Evolutionary conservation across 2,329 filamentous ascomycete genomes (phyloP), one percentile per base, ranked within the genome.

Genomic region (Colletotrichum chlorophyti): DNA sequence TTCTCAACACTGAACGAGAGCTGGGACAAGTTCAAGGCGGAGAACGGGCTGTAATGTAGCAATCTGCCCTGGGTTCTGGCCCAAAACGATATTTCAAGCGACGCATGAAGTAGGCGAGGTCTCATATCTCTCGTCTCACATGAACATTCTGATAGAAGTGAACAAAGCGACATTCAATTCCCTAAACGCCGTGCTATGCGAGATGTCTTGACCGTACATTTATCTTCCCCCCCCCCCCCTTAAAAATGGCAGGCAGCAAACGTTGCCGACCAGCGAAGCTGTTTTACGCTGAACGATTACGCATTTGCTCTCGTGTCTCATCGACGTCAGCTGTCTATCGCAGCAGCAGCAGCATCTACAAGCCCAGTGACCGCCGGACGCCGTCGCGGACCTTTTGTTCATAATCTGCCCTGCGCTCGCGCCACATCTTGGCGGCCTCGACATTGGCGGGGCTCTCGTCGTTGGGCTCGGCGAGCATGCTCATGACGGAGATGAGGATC

Each of bases 361-460:
- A 75, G 1, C 93, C 93, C 67, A 97, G 74, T 72, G 89, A 91
- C 69, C 85, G 85, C 69, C 90, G 83, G 35, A 97, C 93, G 63
- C 92, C 90, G 61, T 91, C 89, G 67, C 90, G 83, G 32, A 99
- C 95, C 74, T 88, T 88, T 70, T 85, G 83, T 77, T 97, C 93
- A 76, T 97, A 99, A 72, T 96, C 91, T 17, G 78, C 70, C 64
- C 93, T 84, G 62, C 88, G 82, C 68, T 97, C 93, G 62, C 94
- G 84, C 93, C 94, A 98, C 90, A 97, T 91, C 79, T 95, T 92
- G 58, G 93, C 94, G 1, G 94, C 94, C 78, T 98, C 94, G 37
- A 98, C 91, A 70, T 98, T 98, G 57, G 94, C 94, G 0, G 94
- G 94, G 64, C 90, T 95, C 82, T 98, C 94, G 71, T 98, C 94